Base-by-base conservation (phyloP, 805 yeast genomes). In the Kodamaea leandrae region DNA sequence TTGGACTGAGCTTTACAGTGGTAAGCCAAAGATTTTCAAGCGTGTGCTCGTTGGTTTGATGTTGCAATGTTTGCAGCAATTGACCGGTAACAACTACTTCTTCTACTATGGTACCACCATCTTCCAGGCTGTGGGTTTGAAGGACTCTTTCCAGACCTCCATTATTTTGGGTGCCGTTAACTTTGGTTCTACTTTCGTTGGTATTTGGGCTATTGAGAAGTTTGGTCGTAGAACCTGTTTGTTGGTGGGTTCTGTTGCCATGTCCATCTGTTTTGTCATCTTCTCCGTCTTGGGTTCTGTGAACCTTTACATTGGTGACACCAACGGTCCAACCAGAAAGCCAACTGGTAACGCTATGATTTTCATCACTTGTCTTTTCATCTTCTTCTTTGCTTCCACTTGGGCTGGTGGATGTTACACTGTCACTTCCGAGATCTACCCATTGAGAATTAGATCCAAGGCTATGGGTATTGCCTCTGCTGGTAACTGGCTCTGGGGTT, bases 81-180 rank as follows among this genome's bases (percentile, higher is more conserved):
- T 80, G 46, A 72, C 82, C 27, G 86, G 86, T 61, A 69, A 74
- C 49, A 80, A 80, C 64, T 80, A 78, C 57, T 80, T 80, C 61
- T 80, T 80, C 63, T 80, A 80, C 58, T 80, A 80, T 52, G 82
- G 83, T 42, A 78, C 83, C 33, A 64, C 80, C 13, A 65, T 80
- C 43, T 80, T 80, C 65, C 61, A 74, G 50, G 72, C 79, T 43
- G 80, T 77, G 42, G 83, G 84, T 36, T 52, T 80, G 46, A 51
- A 60, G 10, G 82, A 80, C 57, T 68, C 85, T 7, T 80, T 74
- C 57, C 58, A 68, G 42, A 77, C 84, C 13, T 72, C 83, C n/a
- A 75, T 80, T 19, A 66, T 79, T 36, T 57, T 80, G 42, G 82
- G 82, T 54, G 54, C 68, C 35, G 77, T 80, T 28, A 78, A 80